Evolutionary conservation across 1,139 yeast genomes (phyloP).

Genomic region (Candida tetrigidarum): DNA sequence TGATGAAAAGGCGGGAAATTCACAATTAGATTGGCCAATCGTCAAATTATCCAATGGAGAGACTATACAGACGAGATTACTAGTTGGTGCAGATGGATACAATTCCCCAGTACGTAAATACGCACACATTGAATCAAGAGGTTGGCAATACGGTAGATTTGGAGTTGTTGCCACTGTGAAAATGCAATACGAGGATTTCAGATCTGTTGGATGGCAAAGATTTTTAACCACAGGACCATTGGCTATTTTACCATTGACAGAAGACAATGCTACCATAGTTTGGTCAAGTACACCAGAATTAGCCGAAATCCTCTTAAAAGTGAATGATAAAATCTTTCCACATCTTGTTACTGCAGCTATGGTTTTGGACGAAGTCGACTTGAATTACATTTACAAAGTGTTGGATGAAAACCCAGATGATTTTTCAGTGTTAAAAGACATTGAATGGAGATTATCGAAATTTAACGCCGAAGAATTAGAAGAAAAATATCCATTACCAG

Average conservation of each 20-base stretch:
- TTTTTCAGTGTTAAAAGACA: slow-evolving; percentile 60
- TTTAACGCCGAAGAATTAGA: slow-evolving; percentile 49
- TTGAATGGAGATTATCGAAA: slow-evolving; percentile 69
- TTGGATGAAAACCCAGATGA: slow-evolving; percentile 44
- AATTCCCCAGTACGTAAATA: slow-evolving; percentile 90
- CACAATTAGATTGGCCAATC: slow-evolving; percentile 71
- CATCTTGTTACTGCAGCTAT: slow-evolving; percentile 85
- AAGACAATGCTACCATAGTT: slow-evolving; percentile 83
- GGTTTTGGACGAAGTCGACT: slow-evolving; percentile 58
- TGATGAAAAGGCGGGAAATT: slow-evolving; percentile 25
- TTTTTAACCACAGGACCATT: slow-evolving; percentile 92
- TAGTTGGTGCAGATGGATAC: slow-evolving; percentile 96
- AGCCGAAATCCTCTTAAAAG: slow-evolving; percentile 61
- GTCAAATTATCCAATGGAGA: slow-evolving; percentile 73
- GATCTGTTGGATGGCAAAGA: slow-evolving; percentile 89
- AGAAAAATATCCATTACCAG: slow-evolving; percentile 68
- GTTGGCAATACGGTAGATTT: slow-evolving; percentile 88
- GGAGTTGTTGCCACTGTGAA: slow-evolving; percentile 92
- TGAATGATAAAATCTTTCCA: slow-evolving; percentile 66
- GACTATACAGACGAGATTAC: slow-evolving; percentile 64
- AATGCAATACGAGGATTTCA: slow-evolving; percentile 70
- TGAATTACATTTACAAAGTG: slow-evolving; percentile 40
- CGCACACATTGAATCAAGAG: slow-evolving; percentile 82
- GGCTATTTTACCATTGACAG: slow-evolving; percentile 88
- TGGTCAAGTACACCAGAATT: slow-evolving; percentile 90